These are phyloP conservation scores for Tetradesmus obliquus DNA, from an alignment of 139 green algal species.

Conservation along the genomic window DNA sequence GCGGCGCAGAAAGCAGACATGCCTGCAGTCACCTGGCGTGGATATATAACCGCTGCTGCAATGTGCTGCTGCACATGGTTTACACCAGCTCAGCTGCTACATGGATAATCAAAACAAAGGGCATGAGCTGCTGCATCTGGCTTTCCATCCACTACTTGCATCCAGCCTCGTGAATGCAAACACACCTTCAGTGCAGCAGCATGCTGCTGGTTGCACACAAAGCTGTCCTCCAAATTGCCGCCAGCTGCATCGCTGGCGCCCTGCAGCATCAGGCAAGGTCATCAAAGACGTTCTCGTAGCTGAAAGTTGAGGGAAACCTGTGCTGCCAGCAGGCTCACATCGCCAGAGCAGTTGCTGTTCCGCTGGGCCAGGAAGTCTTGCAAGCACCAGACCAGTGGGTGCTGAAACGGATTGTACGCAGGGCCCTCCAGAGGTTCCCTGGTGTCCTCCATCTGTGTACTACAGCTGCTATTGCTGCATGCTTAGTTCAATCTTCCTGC, in stretches of 20 bases:
- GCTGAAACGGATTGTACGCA: constrained; percentile 20
- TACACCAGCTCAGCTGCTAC: no score
- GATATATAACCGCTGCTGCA: no score
- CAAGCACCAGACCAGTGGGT: constrained; percentile 63
- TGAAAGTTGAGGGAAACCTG: not conserved
- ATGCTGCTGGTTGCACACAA: constrained; percentile 61
- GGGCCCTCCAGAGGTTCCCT: not conserved
- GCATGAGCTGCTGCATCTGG: not conserved
- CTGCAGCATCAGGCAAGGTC: not conserved
- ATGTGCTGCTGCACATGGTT: no score
- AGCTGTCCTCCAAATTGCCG: constrained; percentile 52
- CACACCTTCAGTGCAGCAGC: constrained; percentile 62
- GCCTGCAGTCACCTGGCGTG: not conserved
- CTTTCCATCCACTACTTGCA: no score
- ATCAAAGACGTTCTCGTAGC: not conserved
- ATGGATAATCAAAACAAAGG: no score
- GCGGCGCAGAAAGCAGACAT: not conserved
- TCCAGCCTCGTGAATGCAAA: not conserved
- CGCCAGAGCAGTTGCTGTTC: constrained; percentile 30
- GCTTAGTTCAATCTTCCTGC: not conserved
- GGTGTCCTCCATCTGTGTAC: not conserved
- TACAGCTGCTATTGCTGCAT: not conserved
- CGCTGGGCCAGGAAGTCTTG: constrained; percentile 37
- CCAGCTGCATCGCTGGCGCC: not conserved
- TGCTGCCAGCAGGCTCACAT: not conserved